phyloP scores from a whole-genome alignment of 1,284 basidiomycete species.

The Apiotrichum porosum region DNA sequence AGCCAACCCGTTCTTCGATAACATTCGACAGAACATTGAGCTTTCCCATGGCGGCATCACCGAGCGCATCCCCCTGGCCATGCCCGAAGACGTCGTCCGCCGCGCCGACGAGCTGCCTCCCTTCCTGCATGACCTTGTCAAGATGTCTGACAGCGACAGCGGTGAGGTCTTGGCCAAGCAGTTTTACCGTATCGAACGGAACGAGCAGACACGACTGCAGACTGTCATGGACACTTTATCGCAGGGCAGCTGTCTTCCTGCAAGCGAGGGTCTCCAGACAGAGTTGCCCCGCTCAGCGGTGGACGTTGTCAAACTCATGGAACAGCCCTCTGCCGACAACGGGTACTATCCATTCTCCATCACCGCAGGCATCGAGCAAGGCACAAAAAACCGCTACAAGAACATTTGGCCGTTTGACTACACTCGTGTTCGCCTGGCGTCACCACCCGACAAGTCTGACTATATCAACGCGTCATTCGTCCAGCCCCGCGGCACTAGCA shows the following conservation, averaged over 20 bases:
- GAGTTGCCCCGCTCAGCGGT: conserved; percentile 6
- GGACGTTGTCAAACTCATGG: conserved; percentile 24
- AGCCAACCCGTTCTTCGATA: conserved; percentile 87
- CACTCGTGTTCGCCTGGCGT: conserved; percentile 65
- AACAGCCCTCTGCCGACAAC: conserved; percentile 5
- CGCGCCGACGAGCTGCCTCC: conserved; percentile 69
- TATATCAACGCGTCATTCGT: conserved; percentile 92
- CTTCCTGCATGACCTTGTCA: conserved; percentile 74
- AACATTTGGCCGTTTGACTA: conserved; percentile 94
- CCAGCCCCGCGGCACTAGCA: conserved; percentile 71
- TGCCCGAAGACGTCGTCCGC: conserved; percentile 60
- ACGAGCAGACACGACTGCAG: conserved; percentile 83
- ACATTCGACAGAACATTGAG: conserved; percentile 91
- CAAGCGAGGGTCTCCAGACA: background rate
- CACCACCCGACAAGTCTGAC: conserved; percentile 61
- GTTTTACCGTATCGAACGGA: conserved; percentile 84
- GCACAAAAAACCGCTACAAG: conserved; percentile 80
- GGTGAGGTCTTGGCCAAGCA: conserved; percentile 56
- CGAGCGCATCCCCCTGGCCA: conserved; percentile 70
- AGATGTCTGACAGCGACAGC: conserved; percentile 56
- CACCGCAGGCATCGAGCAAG: conserved; percentile 91
- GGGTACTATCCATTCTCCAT: conserved; percentile 78
- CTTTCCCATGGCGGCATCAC: conserved; percentile 74
- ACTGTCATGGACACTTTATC: conserved; percentile 69
- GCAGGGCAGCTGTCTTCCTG: conserved; percentile 1